Percentiles rank a stretch among this genome's conserved stretches.
phyloP scores from a whole-genome alignment of 1,139 yeast species.

The Geotrichum aggregatum region DNA sequence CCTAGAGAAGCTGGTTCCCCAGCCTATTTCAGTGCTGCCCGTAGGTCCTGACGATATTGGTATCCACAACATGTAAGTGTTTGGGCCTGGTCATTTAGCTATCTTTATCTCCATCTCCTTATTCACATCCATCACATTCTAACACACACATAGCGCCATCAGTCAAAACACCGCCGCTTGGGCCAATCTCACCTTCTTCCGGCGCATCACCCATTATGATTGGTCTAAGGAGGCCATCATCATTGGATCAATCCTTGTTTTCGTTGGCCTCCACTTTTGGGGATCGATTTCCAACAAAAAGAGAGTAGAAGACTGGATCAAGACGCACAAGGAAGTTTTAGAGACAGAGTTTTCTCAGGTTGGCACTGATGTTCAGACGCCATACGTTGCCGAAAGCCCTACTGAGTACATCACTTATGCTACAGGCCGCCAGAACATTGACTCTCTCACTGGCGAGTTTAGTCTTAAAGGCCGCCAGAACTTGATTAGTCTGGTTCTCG shows the following conservation, averaged over 20 bases:
- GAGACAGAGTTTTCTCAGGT: constrained; percentile 71
- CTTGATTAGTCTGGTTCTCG: constrained; percentile 58
- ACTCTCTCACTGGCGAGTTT: constrained; percentile 57
- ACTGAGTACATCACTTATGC: constrained; percentile 77
- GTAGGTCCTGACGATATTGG: constrained; percentile 13
- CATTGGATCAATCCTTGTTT: constrained; percentile 45
- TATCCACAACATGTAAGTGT: constrained; percentile 21
- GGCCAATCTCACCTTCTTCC: constrained; percentile 35
- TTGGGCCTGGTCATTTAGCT: background rate
- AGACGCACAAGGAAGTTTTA: constrained; percentile 48
- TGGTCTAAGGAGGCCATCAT: constrained; percentile 73
- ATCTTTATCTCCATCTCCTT: background rate
- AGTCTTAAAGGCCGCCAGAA: constrained; percentile 79
- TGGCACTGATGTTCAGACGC: constrained; percentile 50
- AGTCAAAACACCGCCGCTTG: constrained; percentile 30
- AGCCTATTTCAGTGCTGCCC: no score
- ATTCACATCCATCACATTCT: background rate
- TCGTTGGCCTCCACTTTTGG: constrained; percentile 42
- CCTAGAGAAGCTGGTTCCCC: no score
- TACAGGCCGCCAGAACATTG: constrained; percentile 78
- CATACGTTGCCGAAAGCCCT: constrained; percentile 57
- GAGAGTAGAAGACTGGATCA: constrained; percentile 52
- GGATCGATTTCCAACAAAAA: constrained; percentile 60
- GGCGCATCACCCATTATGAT: constrained; percentile 48
- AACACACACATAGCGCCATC: constrained; percentile 1